These are phyloP conservation scores for Diutina sp. DNA, from an alignment of 1,139 yeast species.

Conservation along the genomic window DNA sequence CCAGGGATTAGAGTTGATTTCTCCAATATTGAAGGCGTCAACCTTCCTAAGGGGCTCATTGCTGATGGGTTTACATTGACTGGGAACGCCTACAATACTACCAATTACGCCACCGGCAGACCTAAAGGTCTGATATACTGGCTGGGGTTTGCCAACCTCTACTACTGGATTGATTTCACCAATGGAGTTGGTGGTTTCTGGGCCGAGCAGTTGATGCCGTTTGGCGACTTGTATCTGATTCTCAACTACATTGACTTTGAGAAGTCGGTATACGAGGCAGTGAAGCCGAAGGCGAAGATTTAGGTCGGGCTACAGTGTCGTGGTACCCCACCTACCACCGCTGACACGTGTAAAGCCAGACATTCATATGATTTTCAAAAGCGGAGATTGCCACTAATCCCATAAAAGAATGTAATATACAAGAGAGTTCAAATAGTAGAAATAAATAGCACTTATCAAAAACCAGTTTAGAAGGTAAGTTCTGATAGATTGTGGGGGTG, in stretches of 20 bases:
- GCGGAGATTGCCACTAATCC: no score
- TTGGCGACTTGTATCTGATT: not conserved
- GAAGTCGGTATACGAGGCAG: not conserved
- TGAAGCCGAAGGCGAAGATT: not conserved
- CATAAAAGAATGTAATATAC: no score
- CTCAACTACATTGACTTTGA: not conserved
- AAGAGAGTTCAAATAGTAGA: no score
- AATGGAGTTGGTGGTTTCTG: conserved; percentile 8
- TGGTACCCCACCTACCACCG: no score
- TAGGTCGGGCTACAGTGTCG: no score
- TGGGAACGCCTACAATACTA: conserved; percentile 5
- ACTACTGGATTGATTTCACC: conserved; percentile 32
- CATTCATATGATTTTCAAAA: no score
- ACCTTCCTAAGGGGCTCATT: not conserved
- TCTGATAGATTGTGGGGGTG: no score
- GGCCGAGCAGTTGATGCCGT: conserved; percentile 2
- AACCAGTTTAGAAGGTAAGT: no score
- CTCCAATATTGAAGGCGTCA: conserved; percentile 1
- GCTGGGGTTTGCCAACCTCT: conserved; percentile 34
- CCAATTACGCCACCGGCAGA: conserved; percentile 24
- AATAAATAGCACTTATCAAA: no score
- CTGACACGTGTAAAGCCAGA: no score
- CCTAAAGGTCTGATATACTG: conserved; percentile 27
- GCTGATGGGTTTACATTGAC: not conserved
- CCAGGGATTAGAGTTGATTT: conserved; percentile 4